A percentile compares a stretch with the other conserved stretches of the same genome.
Evolutionary conservation across 768 basidiomycete species (phyloP).

Genomic region (Suillus bovinus): DNA sequence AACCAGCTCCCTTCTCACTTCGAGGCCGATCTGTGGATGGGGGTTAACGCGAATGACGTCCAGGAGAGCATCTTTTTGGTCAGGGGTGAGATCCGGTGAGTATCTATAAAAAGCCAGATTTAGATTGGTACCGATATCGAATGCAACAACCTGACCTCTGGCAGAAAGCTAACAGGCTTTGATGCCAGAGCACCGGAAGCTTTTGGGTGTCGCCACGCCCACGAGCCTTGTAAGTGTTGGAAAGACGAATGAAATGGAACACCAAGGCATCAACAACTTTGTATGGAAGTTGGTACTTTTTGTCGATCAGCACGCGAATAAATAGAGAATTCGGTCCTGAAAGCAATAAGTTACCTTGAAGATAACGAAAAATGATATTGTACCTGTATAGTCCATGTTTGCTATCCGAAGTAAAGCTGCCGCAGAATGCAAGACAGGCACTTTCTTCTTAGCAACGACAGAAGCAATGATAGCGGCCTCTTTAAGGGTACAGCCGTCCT

Average conservation of each 20-base stretch:
- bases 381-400: slow-evolving; percentile 95
- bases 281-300: slow-evolving; percentile 97
- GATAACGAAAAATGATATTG: not conserved
- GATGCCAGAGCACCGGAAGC: slow-evolving; percentile 98
- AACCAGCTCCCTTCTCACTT: slow-evolving; percentile 88
- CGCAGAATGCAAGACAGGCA: slow-evolving; percentile 96
- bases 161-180: slow-evolving; percentile 90
- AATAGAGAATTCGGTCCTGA: slow-evolving; percentile 91
- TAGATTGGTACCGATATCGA: slow-evolving; percentile 5
- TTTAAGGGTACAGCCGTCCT: slow-evolving; percentile 86
- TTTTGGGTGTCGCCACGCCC: slow-evolving; percentile 69
- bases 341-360: not conserved
- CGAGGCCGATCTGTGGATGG: slow-evolving; percentile 85
- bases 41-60: slow-evolving; percentile 87
- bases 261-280: slow-evolving; percentile 97
- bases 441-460: slow-evolving; percentile 84
- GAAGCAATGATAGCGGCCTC: slow-evolving; percentile 95
- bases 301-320: slow-evolving; percentile 95
- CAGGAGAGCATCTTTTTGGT: slow-evolving; percentile 96
- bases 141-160: slow-evolving; percentile 65
- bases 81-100: slow-evolving; percentile 89
- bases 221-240: slow-evolving; percentile 83
- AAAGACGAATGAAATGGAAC: slow-evolving; percentile 96
- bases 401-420: slow-evolving; percentile 92
- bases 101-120: slow-evolving; percentile 53